Percentiles rank a stretch among this genome's conserved stretches.
phyloP scores from a whole-genome alignment of 2,329 filamentous ascomycete genomes.

The Acrodontium crateriforme region DNA sequence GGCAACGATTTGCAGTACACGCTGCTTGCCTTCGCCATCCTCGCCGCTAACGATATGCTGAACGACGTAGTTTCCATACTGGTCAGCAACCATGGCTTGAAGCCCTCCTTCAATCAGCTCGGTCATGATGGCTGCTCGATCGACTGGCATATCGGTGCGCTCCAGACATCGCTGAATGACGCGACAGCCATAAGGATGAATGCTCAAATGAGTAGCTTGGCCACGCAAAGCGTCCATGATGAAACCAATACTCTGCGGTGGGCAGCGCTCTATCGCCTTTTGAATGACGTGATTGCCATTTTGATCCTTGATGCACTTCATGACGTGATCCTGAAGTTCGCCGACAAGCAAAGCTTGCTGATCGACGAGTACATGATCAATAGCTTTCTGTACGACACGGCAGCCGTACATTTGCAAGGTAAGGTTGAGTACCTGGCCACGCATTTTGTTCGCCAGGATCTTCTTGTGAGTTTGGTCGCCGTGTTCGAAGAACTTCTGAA shows the following conservation, averaged over 20 bases:
- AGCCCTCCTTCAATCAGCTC: constrained; percentile 70
- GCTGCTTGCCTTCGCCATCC: constrained; percentile 53
- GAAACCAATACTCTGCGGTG: constrained; percentile 66
- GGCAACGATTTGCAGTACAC: constrained; percentile 61
- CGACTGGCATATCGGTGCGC: constrained; percentile 47
- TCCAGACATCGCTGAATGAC: constrained; percentile 90
- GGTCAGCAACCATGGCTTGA: constrained; percentile 61
- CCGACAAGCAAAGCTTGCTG: constrained; percentile 74
- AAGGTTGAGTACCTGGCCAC: constrained; percentile 63
- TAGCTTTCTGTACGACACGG: constrained; percentile 87
- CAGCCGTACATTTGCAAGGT: constrained; percentile 88
- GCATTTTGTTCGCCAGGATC: constrained; percentile 73
- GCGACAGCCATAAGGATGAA: constrained; percentile 76
- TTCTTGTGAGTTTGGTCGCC: constrained; percentile 90
- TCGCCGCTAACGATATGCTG: constrained; percentile 83
- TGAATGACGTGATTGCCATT: constrained; percentile 97
- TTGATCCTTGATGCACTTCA: constrained; percentile 68
- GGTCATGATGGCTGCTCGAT: constrained; percentile 57
- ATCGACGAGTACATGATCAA: constrained; percentile 82
- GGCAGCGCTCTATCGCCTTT: constrained; percentile 74
- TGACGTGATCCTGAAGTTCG: constrained; percentile 64
- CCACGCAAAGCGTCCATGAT: constrained; percentile 69
- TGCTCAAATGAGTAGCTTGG: constrained; percentile 59
- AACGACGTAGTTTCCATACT: constrained; percentile 92
- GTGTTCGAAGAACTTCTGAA: constrained; percentile 95